Conservation (phyloP, 208 protist genomes). For the Angomonas deanei region DNA sequence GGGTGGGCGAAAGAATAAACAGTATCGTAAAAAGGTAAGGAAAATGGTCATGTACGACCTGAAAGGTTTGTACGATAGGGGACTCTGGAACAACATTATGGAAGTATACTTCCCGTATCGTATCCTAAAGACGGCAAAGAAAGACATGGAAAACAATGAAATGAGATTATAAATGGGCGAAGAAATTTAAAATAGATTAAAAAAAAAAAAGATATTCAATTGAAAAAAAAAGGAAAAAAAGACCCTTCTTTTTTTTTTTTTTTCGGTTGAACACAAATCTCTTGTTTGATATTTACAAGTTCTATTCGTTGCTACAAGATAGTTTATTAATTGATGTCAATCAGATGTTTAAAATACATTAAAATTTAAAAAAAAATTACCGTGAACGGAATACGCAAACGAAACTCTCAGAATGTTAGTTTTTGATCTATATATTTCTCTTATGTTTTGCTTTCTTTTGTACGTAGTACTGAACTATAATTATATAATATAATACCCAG, state of each 20-base stretch:
- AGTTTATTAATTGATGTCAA: not conserved
- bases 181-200: conserved; percentile 6
- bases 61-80: conserved; percentile 64
- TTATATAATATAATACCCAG: not conserved
- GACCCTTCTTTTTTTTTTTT: not conserved
- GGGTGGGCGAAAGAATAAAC: conserved; percentile 35
- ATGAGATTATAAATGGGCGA: conserved; percentile 2
- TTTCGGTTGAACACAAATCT: not conserved
- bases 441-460: not conserved
- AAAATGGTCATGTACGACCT: conserved; percentile 53
- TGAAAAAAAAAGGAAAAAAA: no score
- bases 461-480: not conserved
- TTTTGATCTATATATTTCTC: not conserved
- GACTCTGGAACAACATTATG: conserved; percentile 61
- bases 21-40: conserved; percentile 54
- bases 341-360: no score
- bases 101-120: conserved; percentile 75
- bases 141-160: conserved; percentile 8
- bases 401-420: no score
- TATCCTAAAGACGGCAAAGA: not conserved
- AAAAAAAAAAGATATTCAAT: not conserved
- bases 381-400: no score
- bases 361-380: no score
- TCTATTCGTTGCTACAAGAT: not conserved
- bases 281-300: not conserved